phyloP scores from a whole-genome alignment of 1,284 basidiomycete genomes.

The Peniophora sp. region DNA sequence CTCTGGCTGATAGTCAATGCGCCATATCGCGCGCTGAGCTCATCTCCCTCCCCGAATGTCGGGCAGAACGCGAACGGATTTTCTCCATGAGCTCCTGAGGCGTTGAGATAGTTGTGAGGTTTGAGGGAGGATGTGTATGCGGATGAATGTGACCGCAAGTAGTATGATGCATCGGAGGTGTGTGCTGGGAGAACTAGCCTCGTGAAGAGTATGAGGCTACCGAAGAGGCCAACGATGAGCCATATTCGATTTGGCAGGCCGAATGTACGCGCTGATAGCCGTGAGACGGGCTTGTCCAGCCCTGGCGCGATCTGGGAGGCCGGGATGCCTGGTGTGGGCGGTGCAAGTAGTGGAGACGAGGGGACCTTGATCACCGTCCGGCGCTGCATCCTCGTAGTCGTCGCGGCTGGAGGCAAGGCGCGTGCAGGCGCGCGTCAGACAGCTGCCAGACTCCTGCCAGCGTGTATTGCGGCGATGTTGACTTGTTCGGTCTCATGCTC shows the following conservation, averaged over 20 bases:
- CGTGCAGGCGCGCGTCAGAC: too few species aligned
- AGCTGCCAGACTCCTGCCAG: too few species aligned
- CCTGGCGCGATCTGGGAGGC: slow-evolving; percentile 36
- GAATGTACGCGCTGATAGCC: slow-evolving; percentile 46
- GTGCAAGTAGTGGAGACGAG: slow-evolving; percentile 45
- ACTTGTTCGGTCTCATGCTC: too few species aligned
- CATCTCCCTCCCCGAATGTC: slow-evolving; percentile 75
- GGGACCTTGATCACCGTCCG: slow-evolving; percentile 32
- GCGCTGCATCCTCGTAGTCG: slow-evolving; percentile 41
- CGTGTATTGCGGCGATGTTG: too few species aligned
- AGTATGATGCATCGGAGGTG: slow-evolving; percentile 15
- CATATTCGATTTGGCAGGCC: slow-evolving; percentile 68
- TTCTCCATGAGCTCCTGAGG: slow-evolving; percentile 35
- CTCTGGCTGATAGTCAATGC: slow-evolving; percentile 70
- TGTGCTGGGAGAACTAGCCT: slow-evolving; percentile 44
- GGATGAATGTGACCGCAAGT: slow-evolving; percentile 17
- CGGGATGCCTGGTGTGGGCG: slow-evolving; percentile 26
- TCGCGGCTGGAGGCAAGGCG: slow-evolving; percentile 5
- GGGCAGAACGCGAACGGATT: slow-evolving; percentile 91
- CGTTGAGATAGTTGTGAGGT: slow-evolving; percentile 64
- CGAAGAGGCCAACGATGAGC: slow-evolving; percentile 51
- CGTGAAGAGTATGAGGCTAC: slow-evolving; percentile 56
- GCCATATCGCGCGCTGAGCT: slow-evolving; percentile 72
- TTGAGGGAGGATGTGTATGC: slow-evolving; percentile 46
- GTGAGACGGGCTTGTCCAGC: slow-evolving; percentile 38